Base-by-base conservation (phyloP, 2,329 filamentous ascomycete species). In the Xylariaceae sp. region DNA sequence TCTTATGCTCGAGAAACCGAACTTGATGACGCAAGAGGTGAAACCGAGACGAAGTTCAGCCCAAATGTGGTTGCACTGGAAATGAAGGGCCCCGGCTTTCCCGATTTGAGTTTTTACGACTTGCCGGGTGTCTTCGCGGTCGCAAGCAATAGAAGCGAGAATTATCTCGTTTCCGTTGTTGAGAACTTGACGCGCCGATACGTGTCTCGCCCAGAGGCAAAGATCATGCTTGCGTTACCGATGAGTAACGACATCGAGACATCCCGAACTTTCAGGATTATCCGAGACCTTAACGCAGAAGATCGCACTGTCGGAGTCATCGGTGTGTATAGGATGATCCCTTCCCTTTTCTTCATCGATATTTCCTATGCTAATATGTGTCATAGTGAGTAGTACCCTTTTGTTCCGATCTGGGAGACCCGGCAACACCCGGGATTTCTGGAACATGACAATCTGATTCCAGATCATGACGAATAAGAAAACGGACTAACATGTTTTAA, bases 51-150 rank as follows among this genome's bases (percentile, higher is more conserved):
- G 0, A 82, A 86, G 9, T 95, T 94, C 55, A 90, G 86, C 0
- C 90, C 90, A 0, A 95, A 95, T 55, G 75, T 89, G 0, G 82
- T 95, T 0, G 77, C 82, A 0, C 72, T 95, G 0, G 79, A 89
- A 40, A 88, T 95, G 30, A 80, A 80, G 0, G 85, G 83, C 0
- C 85, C 85, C 0, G 75, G 74, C 0, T 75, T 90, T 0, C 83
- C 87, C 0, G 81, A 87, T 4, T 65, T 95, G 0, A 88, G 85
- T 0, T 94, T 95, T 59, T 90, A 87, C 54, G 90, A 95, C 54
- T 74, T 95, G 1, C 90, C 90, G 0, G 90, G 90, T 0, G 81
- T 94, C 0, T 90, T 95, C 51, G 81, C 82, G 12, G 83, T 83
- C 17, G 76, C 83, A 0, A 80, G 81, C 1, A 72, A 80, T 3